phyloP scores from a whole-genome alignment of 176 grass and related monocot genomes.

The Dendrocalamus sinicus region DNA sequence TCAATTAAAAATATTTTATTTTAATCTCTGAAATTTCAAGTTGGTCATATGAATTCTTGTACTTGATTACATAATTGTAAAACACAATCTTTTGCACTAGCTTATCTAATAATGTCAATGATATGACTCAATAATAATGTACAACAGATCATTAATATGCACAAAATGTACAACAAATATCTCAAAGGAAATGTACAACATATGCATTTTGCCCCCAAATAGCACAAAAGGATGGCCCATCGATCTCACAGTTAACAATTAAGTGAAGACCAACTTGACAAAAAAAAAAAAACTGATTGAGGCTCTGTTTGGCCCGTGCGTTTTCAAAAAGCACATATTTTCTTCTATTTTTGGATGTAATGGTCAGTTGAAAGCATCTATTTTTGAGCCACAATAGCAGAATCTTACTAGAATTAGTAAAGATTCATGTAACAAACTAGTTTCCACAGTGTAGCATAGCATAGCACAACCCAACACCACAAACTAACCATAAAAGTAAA shows the following conservation, averaged over 20 bases:
- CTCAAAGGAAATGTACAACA: too few species aligned
- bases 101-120: background rate
- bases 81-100: background rate
- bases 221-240: background rate
- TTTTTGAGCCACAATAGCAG: background rate
- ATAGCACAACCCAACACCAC: background rate
- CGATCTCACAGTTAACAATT: background rate
- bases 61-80: background rate
- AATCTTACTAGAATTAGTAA: background rate
- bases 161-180: background rate
- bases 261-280: background rate
- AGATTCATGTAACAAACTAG: background rate
- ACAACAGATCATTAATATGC: background rate
- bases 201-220: background rate
- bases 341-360: background rate
- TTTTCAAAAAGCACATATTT: background rate
- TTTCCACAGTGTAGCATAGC: background rate
- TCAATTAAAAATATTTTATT: background rate
- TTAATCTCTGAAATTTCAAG: background rate
- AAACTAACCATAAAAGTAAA: background rate
- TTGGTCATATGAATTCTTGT: background rate
- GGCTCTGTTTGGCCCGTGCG: background rate
- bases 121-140: background rate
- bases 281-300: background rate
- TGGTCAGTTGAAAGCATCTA: background rate